Evolutionary conservation across 2,329 filamentous ascomycete genomes (phyloP), one percentile per base, ranked within the genome.

Genomic region (Apiospora marii): DNA sequence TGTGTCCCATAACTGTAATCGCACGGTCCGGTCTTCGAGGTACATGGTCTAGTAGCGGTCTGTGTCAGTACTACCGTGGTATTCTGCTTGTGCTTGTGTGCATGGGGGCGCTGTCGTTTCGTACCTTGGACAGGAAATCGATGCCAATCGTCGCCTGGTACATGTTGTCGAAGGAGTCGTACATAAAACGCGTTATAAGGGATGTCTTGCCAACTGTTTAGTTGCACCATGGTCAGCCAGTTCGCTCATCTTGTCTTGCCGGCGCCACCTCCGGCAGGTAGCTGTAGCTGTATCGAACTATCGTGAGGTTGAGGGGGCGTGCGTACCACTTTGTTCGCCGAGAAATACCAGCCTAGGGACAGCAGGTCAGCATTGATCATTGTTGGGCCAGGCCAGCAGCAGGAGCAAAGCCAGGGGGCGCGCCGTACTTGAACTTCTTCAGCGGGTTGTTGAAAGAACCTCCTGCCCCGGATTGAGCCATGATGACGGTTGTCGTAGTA

Each of bases 121-220:
- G 82, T 87, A 94, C 94, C 92, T 99, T 99, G 81, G 95, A 98
- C 77, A 99, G 91, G 82, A 99, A 99, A 85, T 99, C 96, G 86
- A 99, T 99, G 81, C 96, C 96, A 81, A 99, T 98, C 51, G 96
- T 99, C 72, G 96, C 96, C 85, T 99, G 96, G 87, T 99, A 99
- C 89, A 96, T 98, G 86, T 97, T 98, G 88, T 99, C 96, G 88
- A 99, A 99, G 68, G 96, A 98, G 85, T 99, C 96, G 89, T 99
- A 99, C 96, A 99, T 99, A 88, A 99, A 99, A 76, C 96, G 92
- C 77, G 96, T 99, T 83, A 99, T 99, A 79, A 99, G 87, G 74
- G 96, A 99, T 44, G 96, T 99, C 87, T 99, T 99, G 82, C 96
- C 96, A 79, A 99, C 96, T 98, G 83, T 67, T 37, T 58, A n/a